Percentiles rank a stretch among this genome's conserved stretches.
Evolutionary conservation across 1,139 yeast species (phyloP).

Genomic region (Pichia terricola): DNA sequence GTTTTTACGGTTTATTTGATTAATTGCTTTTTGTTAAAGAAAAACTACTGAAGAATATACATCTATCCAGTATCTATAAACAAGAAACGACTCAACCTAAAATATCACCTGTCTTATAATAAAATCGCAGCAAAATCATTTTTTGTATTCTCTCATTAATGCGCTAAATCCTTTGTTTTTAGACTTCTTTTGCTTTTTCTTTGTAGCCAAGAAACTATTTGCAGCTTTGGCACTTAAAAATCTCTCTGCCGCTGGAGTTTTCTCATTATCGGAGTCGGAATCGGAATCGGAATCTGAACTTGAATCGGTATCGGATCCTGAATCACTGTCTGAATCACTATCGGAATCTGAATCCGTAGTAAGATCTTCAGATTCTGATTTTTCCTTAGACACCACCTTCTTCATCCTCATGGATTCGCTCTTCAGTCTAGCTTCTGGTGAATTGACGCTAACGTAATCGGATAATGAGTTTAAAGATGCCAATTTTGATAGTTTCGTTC

Average conservation of each 20-base stretch:
- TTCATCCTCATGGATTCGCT: not conserved
- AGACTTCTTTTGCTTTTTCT: conserved; percentile 26
- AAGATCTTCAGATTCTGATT: conserved; percentile 6
- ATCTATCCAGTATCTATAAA: too few species aligned
- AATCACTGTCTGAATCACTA: conserved; percentile 5
- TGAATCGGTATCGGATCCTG: conserved; percentile 4
- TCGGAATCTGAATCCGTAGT: conserved; percentile 17
- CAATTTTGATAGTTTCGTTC: not conserved
- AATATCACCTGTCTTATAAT: not conserved
- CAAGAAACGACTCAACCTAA: too few species aligned
- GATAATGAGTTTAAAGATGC: not conserved
- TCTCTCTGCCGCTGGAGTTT: conserved; percentile 17
- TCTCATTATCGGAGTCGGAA: conserved; percentile 19
- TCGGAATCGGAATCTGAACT: conserved; percentile 11
- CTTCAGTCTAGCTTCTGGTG: conserved; percentile 48
- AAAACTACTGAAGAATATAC: too few species aligned
- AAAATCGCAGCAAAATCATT: conserved; percentile 1
- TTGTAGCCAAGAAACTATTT: conserved; percentile 27
- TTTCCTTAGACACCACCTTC: conserved; percentile 4
- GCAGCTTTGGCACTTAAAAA: conserved; percentile 35
- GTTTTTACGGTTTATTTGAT: too few species aligned
- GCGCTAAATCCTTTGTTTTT: conserved; percentile 39
- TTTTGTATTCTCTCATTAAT: conserved; percentile 42
- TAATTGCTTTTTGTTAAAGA: too few species aligned
- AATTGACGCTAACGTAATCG: conserved; percentile 30